Evolutionary conservation across 164 flowering plant species (phyloP).

Genomic region (Tetrastigma voinierianum): DNA sequence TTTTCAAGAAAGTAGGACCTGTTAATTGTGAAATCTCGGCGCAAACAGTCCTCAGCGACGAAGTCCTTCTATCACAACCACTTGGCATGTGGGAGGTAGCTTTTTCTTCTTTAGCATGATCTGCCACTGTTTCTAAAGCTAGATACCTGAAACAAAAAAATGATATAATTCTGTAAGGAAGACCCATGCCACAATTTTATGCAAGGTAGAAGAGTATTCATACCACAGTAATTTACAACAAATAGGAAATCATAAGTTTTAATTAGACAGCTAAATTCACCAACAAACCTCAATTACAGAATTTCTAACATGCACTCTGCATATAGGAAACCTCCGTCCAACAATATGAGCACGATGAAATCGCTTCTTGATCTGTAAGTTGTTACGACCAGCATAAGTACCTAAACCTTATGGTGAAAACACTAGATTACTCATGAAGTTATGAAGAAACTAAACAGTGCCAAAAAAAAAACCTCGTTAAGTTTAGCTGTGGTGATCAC

Average conservation of each 20-base stretch:
- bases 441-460: not conserved
- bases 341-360: conserved; percentile 48
- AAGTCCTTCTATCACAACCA: conserved; percentile 47
- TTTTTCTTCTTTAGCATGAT: conserved; percentile 25
- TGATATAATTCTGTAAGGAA: not conserved
- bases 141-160: conserved; percentile 53
- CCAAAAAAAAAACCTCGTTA: conserved; percentile 50
- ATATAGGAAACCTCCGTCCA: conserved; percentile 83
- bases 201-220: not conserved
- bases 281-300: conserved; percentile 62
- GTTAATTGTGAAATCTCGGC: conserved; percentile 87
- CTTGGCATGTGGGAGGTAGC: conserved; percentile 29
- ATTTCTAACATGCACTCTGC: conserved; percentile 50
- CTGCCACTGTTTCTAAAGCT: conserved; percentile 65
- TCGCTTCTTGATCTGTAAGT: conserved; percentile 45
- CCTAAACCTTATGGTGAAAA: not conserved
- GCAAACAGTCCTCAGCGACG: conserved; percentile 61
- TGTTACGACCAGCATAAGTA: not conserved
- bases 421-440: not conserved
- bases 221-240: not conserved
- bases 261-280: not conserved
- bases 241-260: not conserved
- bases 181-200: not conserved
- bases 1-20: conserved; percentile 42
- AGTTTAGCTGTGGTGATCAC: conserved; percentile 83